Conservation (phyloP, 306 rosid species). For the Prunus dulcis region DNA sequence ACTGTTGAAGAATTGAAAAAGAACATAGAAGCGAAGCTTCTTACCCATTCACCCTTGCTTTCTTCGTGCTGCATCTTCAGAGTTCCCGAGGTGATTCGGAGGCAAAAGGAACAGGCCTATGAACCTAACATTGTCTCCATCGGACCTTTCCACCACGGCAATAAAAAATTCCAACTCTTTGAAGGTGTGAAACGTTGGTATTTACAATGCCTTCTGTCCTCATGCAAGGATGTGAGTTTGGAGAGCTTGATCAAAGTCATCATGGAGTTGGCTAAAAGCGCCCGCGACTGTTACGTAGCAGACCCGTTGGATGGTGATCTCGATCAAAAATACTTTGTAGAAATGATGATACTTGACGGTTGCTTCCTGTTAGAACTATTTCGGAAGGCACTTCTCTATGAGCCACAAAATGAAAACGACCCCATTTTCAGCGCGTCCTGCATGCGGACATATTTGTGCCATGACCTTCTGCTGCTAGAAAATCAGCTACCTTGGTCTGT, state of each 20-base stretch:
- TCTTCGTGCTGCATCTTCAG: conserved; percentile 6
- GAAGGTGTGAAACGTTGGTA: conserved; percentile 2
- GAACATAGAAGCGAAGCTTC: not conserved
- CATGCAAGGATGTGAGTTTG: not conserved
- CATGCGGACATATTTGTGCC: not conserved
- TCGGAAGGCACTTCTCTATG: not conserved
- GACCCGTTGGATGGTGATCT: not conserved
- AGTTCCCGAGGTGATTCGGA: not conserved
- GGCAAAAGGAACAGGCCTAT: not conserved
- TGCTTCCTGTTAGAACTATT: conserved; percentile 26
- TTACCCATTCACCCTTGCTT: not conserved
- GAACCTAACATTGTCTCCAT: not conserved
- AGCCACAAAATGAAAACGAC: not conserved
- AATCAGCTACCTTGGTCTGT: conserved; percentile 25
- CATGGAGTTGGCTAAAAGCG: not conserved
- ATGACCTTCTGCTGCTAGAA: conserved; percentile 17
- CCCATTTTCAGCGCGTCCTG: conserved; percentile 15
- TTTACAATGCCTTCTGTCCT: not conserved
- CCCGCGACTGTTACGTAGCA: not conserved
- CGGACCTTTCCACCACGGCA: conserved; percentile 6
- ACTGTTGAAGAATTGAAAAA: not conserved
- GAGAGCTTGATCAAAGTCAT: not conserved
- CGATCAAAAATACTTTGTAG: not conserved
- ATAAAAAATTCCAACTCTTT: not conserved
- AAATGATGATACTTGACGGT: conserved; percentile 20